These are phyloP conservation scores for Colletotrichum sp. DNA, from an alignment of 2,329 filamentous ascomycete species.

Conservation along the genomic window DNA sequence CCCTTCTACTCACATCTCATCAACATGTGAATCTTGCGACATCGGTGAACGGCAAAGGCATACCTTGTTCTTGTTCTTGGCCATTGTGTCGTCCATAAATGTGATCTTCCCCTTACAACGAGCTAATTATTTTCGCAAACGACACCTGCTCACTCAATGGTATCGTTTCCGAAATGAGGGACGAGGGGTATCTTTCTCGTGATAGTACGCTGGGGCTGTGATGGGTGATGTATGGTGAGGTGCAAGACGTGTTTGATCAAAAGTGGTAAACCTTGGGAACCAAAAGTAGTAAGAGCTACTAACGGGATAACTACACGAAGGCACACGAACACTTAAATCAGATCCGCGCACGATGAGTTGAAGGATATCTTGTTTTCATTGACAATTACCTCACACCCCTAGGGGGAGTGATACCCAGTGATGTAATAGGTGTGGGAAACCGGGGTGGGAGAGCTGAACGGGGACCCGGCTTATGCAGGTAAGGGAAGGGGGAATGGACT, in stretches of 20 bases:
- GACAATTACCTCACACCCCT: slow-evolving; percentile 15
- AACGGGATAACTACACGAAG: background rate
- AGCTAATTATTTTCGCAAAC: background rate
- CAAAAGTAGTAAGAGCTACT: background rate
- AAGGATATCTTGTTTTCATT: background rate
- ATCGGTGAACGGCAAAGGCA: background rate
- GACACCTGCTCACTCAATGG: background rate
- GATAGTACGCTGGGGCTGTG: no score
- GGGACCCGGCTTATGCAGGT: background rate
- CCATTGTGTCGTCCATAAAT: slow-evolving; percentile 19
- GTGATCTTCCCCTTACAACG: background rate
- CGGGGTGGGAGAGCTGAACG: background rate
- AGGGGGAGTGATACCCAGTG: slow-evolving; percentile 9
- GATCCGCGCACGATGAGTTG: background rate
- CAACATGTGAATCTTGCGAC: background rate
- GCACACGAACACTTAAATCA: slow-evolving; percentile 2
- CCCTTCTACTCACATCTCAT: background rate
- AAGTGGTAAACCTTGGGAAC: background rate
- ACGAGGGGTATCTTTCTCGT: background rate
- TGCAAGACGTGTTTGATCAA: background rate
- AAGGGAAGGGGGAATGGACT: background rate
- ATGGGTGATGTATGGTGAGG: no score
- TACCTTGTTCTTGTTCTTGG: slow-evolving; percentile 21
- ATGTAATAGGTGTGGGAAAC: slow-evolving; percentile 11
- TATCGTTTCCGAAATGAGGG: background rate